phyloP scores from a whole-genome alignment of 495 filamentous ascomycete genomes.

The Penicillium manginii region DNA sequence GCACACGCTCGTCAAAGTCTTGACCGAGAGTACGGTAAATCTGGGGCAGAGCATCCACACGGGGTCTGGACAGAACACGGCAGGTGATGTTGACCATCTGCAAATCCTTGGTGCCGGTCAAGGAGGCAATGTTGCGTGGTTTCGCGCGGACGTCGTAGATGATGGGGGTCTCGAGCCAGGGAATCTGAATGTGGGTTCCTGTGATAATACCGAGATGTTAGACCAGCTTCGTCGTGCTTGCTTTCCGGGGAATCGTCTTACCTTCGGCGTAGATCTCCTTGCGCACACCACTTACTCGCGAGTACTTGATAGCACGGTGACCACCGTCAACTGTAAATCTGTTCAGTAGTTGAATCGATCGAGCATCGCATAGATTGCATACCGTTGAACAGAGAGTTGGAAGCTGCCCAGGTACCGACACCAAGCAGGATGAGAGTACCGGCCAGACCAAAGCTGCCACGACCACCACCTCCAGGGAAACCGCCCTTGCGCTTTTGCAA shows the following conservation, averaged over 20 bases:
- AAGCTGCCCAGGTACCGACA: constrained; percentile 65
- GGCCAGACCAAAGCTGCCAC: constrained; percentile 44
- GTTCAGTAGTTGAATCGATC: neutral
- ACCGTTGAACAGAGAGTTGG: constrained; percentile 95
- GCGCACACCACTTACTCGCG: constrained; percentile 87
- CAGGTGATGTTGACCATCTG: constrained; percentile 99
- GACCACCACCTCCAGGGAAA: constrained; percentile 54
- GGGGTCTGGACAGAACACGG: constrained; percentile 94
- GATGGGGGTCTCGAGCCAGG: constrained; percentile 96
- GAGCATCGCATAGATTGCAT: neutral
- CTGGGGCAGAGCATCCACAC: constrained; percentile 84
- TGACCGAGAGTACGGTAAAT: constrained; percentile 95
- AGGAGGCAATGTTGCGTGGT: constrained; percentile 93
- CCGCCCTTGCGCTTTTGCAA: constrained; percentile 57
- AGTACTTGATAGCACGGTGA: constrained; percentile 98
- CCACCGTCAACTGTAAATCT: constrained; percentile 82
- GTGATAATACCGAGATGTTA: constrained; percentile 19
- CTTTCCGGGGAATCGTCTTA: constrained; percentile 39
- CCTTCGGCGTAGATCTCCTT: constrained; percentile 98
- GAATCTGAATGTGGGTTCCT: constrained; percentile 93
- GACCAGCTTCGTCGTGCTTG: constrained; percentile 17
- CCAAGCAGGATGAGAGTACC: constrained; percentile 63
- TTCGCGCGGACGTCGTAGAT: constrained; percentile 98
- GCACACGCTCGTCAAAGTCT: constrained; percentile 95
- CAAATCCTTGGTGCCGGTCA: constrained; percentile 97